phyloP scores from a whole-genome alignment of 2,329 filamentous ascomycete genomes.

The Paecilomyces fulvus region DNA sequence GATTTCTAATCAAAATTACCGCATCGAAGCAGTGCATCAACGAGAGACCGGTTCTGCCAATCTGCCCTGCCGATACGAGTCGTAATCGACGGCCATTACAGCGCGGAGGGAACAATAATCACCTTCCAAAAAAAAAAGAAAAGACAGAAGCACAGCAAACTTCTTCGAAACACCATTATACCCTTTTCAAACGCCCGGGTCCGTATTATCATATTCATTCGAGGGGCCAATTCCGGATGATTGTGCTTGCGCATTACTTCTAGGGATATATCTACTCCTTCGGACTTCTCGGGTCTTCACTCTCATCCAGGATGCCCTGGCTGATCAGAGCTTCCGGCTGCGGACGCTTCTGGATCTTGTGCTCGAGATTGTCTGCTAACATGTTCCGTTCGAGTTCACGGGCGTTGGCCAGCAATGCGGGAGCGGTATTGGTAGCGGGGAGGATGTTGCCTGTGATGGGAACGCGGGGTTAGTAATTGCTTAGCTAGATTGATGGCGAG shows the following conservation, averaged over 20 bases:
- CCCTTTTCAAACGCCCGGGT: background rate
- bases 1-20: background rate
- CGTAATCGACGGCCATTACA: background rate
- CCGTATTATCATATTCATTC: background rate
- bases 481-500: background rate
- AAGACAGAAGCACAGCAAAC: no score
- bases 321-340: conserved; percentile 67
- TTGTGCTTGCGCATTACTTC: background rate
- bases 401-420: conserved; percentile 69
- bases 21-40: background rate
- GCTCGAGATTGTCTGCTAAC: conserved; percentile 77
- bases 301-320: conserved; percentile 67
- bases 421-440: conserved; percentile 67
- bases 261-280: background rate
- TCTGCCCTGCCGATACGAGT: background rate
- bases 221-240: background rate
- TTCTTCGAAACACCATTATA: background rate
- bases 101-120: background rate
- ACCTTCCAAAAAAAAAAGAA: background rate
- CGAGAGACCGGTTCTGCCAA: background rate
- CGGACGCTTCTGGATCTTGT: conserved; percentile 73
- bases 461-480: background rate
- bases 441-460: conserved; percentile 68
- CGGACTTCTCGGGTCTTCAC: conserved; percentile 37
- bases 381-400: conserved; percentile 82